Base-by-base conservation (phyloP, 768 basidiomycete species). In the Mycena floridula region DNA sequence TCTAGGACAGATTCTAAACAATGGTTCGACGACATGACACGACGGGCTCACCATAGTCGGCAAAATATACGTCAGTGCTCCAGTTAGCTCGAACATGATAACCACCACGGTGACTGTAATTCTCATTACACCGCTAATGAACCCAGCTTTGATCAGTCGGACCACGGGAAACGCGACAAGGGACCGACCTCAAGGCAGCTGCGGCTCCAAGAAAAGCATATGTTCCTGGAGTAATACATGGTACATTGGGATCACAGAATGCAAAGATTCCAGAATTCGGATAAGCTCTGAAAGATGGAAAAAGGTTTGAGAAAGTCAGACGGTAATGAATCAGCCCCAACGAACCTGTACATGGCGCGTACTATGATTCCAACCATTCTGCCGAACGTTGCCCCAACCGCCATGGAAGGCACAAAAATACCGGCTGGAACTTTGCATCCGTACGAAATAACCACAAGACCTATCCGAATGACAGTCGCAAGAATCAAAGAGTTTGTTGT, bases 401-500 rank as follows among this genome's bases (percentile, higher is more conserved):
- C 96, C 96, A 99, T 98, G 3, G 94, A 96, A 2, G 96, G 96
- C 0, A 99, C 90, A 53, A 99, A 99, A 53, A 99, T 99, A 21
- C 96, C 96, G 9, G 89, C 89, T 1, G 96, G 96, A 0, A 99
- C 96, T 61, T 92, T 97, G 57, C 84, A 89, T 0, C 96, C 96
- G 59, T 98, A 99, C 2, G 91, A 92, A 20, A 98, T 67, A 18
- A 98, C 79, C 39, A 97, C 90, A 37, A 98, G 71, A 8, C 78
- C 83, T 7, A 79, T 87, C 4, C 95, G 82, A 45, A 97, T 82
- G 43, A 96, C 73, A 4, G 94, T 95, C 0, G 95, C 96, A 4
- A 98, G 71, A 18, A 99, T 65, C 6, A 99, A 69, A 3, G 94
- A 94, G 59, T 91, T 96, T 13, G 89, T 85, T 72, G 98, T 92